phyloP scores from a whole-genome alignment of 768 basidiomycete genomes.

The Candolleomyces aberdarensis region DNA sequence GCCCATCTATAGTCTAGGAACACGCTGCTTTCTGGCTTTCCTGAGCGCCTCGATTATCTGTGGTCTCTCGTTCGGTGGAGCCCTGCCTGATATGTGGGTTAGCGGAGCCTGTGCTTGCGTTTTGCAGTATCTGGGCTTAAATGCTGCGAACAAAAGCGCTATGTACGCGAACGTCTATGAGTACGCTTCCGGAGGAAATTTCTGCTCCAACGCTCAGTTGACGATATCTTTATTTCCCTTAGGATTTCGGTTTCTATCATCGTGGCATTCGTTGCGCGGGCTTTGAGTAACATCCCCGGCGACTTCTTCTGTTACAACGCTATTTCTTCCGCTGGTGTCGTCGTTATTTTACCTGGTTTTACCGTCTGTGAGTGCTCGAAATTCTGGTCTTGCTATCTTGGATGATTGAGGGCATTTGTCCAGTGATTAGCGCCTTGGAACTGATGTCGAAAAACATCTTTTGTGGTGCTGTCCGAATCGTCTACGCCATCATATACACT shows the following conservation, averaged over 20 bases:
- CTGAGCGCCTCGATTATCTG: conserved; percentile 79
- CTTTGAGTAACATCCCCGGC: conserved; percentile 70
- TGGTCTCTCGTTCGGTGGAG: conserved; percentile 78
- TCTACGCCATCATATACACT: conserved; percentile 85
- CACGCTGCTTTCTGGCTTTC: conserved; percentile 74
- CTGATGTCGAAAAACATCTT: conserved; percentile 78
- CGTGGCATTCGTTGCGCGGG: conserved; percentile 80
- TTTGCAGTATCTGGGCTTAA: conserved; percentile 78
- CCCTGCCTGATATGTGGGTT: conserved; percentile 80
- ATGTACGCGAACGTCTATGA: conserved; percentile 97
- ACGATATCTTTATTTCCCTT: not conserved
- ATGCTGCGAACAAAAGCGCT: conserved; percentile 79
- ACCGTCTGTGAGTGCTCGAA: conserved; percentile 61
- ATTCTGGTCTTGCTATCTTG: not conserved
- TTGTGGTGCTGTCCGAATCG: conserved; percentile 78
- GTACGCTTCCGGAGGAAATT: conserved; percentile 32
- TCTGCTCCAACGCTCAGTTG: too few relatives aligned
- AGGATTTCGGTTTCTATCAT: conserved; percentile 85
- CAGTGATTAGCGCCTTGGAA: conserved; percentile 78
- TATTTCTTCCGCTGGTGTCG: conserved; percentile 85
- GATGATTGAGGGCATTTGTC: not conserved
- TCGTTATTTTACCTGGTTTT: conserved; percentile 88
- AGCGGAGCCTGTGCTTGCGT: conserved; percentile 65
- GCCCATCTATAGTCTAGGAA: conserved; percentile 64
- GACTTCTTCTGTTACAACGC: conserved; percentile 86